Base-by-base conservation (phyloP, 164 flowering plant genomes). In the Kingdonia uniflora region DNA sequence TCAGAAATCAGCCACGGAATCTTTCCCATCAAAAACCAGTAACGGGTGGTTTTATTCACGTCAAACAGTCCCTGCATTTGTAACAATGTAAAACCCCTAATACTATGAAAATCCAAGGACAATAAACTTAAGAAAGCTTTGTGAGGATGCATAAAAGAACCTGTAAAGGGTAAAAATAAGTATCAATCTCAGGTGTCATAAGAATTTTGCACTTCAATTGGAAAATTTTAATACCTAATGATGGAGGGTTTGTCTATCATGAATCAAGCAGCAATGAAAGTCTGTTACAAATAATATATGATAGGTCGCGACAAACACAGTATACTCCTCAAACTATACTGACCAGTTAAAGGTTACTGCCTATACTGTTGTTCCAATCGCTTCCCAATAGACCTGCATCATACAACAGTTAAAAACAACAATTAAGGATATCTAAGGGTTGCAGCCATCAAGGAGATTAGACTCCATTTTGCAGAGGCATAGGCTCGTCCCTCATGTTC, bases 371-470 rank as follows among this genome's bases (percentile, higher is more conserved):
- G 37, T 46, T 67, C 73, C 65, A 51, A 17, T 12, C 14, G 19
- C 53, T 61, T 64, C 61, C 58, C 49, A 54, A 56, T 24, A 12
- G 19, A 67, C 88, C 88, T 81, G 84, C 84, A 81, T 72, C 64
- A 62, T 66, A 68, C 48, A 47, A 65, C 56, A 66, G 66, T 65
- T 37, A 73, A 41, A 69, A 52, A 60, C 45, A 29, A 59, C 60
- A 6, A 46, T 63, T 65, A 57, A 67, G 42, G 59, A 59, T 41
- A 64, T 45, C 58, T n/a, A 59, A 54, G 49, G 39, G 19, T 49
- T 46, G 57, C 58, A 60, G 57, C 56, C 56, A 51, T 57, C 23
- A 58, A n/a, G n/a, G n/a, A n/a, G n/a, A n/a, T n/a, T 29, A 29
- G 6, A 29, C 35, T 29, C 35, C 35, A 29, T 29, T 29, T 8